Evolutionary conservation across 2,329 filamentous ascomycete species (phyloP), one percentile per base, ranked within the genome.

Genomic region (Fusarium scirpi): DNA sequence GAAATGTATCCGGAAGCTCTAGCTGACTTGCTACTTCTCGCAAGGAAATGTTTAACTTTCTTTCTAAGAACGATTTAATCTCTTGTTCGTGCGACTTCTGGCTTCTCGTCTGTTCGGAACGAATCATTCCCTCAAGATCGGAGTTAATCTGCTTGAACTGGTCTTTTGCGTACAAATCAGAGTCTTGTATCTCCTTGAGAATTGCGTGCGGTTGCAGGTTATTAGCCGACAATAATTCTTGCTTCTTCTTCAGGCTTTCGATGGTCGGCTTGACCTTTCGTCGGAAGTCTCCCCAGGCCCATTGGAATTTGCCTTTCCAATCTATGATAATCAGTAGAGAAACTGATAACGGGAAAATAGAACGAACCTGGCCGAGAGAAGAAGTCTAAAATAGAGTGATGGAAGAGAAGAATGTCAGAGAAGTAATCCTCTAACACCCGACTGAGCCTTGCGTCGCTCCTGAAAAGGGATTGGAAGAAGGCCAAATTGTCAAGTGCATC

Each of bases 1-100:
- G 0, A 0, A 4, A 0, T 3, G 7, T 0, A 0, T 63, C 40
- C 0, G 0, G 10, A 0, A 41, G 3, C 6, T 45, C 41, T 0
- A 62, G 0, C 0, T 38, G 43, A 12, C 16, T 16, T 22, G 22
- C 22, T 22, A 22, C 22, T 22, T 22, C 5, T 22, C 5, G 4
- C 22, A 22, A 22, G 5, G 22, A 30, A 8, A 67, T 1, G 0
- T 54, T 5, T 0, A 67, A 0, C 18, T 51, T 5, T 2, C 20
- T 24, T 0, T 63, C 48, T 0, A 67, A 1, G 6, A 43, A 25
- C 0, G 6, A 18, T 1, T n/a, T 57, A 24, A 58, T 67, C 1
- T 49, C 46, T 0, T 8, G 57, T 0, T 38, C 5, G 10, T 58
- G 15, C 0, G 18, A 0, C 1, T 0, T 5, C 3, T 22, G 47